phyloP scores from a whole-genome alignment of 257 asterid species.

The Primulina eburnea region DNA sequence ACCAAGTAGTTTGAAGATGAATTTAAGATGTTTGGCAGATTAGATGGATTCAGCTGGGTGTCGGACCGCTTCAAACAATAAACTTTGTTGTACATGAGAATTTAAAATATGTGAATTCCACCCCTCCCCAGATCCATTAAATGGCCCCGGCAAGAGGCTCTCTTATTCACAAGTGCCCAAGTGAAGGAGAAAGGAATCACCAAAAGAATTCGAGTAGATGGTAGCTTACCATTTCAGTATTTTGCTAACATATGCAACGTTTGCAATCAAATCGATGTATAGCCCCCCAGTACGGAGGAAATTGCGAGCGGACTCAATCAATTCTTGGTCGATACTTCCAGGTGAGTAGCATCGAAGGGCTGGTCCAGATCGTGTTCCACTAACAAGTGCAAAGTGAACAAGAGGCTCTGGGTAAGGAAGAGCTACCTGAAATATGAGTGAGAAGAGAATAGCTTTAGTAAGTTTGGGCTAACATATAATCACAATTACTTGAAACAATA shows the following conservation, averaged over 20 bases:
- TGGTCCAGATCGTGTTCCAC: slow-evolving; percentile 80
- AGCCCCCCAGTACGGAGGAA: slow-evolving; percentile 66
- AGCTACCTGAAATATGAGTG: slow-evolving; percentile 46
- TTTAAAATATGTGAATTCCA: no score
- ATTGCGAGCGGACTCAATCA: slow-evolving; percentile 59
- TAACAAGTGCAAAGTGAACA: slow-evolving; percentile 67
- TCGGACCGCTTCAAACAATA: background rate
- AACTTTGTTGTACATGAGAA: background rate
- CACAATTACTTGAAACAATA: background rate
- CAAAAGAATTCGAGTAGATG: background rate
- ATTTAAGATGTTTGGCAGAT: background rate
- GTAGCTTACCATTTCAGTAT: slow-evolving; percentile 61
- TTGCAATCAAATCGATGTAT: slow-evolving; percentile 48
- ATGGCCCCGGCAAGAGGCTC: background rate
- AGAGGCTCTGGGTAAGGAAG: slow-evolving; percentile 84
- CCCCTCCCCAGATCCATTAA: background rate
- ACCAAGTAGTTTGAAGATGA: background rate
- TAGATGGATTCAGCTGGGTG: background rate
- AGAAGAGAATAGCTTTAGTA: background rate
- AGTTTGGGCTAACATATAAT: no score
- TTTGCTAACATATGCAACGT: slow-evolving; percentile 51
- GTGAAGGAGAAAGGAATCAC: background rate
- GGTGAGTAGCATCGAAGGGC: slow-evolving; percentile 85
- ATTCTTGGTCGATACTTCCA: slow-evolving; percentile 67
- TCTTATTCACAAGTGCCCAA: background rate